Evolutionary conservation across 2,329 filamentous ascomycete species (phyloP), one percentile per base, ranked within the genome.

Genomic region (Aspergillus terreus): DNA sequence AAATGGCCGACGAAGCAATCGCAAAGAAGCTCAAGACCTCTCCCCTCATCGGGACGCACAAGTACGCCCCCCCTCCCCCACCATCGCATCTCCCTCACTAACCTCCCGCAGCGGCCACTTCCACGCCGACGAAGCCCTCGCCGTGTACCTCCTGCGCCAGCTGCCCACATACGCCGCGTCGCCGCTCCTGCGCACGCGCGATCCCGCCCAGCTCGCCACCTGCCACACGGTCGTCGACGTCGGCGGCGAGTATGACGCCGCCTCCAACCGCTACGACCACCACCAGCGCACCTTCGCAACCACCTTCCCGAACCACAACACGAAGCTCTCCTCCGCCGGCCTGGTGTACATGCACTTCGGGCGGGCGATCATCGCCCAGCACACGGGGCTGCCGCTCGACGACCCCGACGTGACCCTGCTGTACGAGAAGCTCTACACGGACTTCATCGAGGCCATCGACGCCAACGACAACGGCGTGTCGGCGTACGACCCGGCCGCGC

Each of bases 151-250:
- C 80, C 88, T 99, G 62, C 90, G 91, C 59, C 82, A 88, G 51
- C 87, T 97, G 15, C 92, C 94, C 19, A 76, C 85, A 53, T 99
- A 97, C 78, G 71, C 79, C 50, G 75, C 81, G 61, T 86, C 90
- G 23, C 70, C 79, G 41, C 86, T 99, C 41, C 79, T 96, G 46
- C 91, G 94, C 62, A 96, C 92, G 44, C 88, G 94, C 65, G 91
- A 99, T 72, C 84, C 90, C 15, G 81, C 83, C 23, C 71, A 86
- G 30, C 86, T 99, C 36, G 82, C 84, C 38, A 83, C 82, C 53
- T 96, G 92, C 79, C 89, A 96, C 77, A 96, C 90, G 50, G 92
- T 99, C 53, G 92, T 97, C 62, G 94, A 99, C 68, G 94, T 97
- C n/a, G 92, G 92, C 67, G 92, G 92, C 63, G 88, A 92, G 72